These are phyloP conservation scores for Aspergillus ellipticus DNA, from an alignment of 495 filamentous ascomycete species.

Conservation along the genomic window DNA sequence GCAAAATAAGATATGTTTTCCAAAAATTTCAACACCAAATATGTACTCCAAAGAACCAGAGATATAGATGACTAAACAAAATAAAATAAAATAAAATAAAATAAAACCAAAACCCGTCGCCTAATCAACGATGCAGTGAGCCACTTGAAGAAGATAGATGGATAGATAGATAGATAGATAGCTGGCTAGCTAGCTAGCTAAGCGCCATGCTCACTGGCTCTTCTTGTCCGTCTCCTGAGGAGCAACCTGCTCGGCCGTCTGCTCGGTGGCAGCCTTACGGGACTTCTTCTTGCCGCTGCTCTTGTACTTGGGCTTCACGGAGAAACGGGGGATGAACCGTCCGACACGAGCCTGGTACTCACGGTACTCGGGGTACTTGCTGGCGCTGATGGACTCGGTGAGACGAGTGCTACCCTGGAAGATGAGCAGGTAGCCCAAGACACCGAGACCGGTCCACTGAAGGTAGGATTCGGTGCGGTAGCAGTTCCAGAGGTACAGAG, in stretches of 20 bases:
- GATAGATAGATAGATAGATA: background rate
- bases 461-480: constrained; percentile 62
- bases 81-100: background rate
- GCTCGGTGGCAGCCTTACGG: constrained; percentile 1
- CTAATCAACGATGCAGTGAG: too few relatives aligned
- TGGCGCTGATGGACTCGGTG: constrained; percentile 73
- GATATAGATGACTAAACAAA: background rate
- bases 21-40: background rate
- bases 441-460: constrained; percentile 78
- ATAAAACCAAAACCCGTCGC: too few relatives aligned
- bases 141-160: too few relatives aligned
- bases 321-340: constrained; percentile 70
- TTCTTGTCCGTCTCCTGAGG: constrained; percentile 12
- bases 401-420: constrained; percentile 88
- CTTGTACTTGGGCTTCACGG: constrained; percentile 38
- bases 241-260: constrained; percentile 11
- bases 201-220: constrained; percentile 8
- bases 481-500: constrained; percentile 82
- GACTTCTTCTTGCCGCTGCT: constrained; percentile 21
- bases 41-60: constrained; percentile 4
- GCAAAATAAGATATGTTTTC: background rate
- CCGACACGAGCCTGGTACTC: constrained; percentile 81
- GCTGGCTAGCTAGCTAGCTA: background rate
- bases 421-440: constrained; percentile 63
- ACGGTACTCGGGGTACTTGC: constrained; percentile 86